Conservation (phyloP, 2,329 filamentous ascomycete species). For the Pseudopithomyces chartarum region DNA sequence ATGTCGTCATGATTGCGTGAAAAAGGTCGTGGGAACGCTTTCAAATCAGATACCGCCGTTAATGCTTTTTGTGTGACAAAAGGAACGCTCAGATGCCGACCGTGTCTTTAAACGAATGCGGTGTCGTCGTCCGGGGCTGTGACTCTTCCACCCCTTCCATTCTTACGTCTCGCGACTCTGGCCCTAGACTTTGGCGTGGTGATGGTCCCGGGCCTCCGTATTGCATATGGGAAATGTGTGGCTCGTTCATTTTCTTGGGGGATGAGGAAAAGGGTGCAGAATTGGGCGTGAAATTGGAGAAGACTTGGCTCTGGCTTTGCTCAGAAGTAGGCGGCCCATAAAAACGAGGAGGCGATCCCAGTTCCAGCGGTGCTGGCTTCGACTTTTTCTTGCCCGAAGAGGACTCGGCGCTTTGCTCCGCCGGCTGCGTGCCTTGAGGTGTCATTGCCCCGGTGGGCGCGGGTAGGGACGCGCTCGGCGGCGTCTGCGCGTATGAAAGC, state of each 20-base stretch:
- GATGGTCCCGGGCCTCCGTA: background rate
- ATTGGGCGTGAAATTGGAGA: slow-evolving; percentile 42
- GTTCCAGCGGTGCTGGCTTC: slow-evolving; percentile 39
- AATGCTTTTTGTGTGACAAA: slow-evolving; percentile 42
- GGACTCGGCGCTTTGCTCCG: slow-evolving; percentile 37
- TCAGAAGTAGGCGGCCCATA: slow-evolving; percentile 33
- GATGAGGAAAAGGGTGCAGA: slow-evolving; percentile 43
- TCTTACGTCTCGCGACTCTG: slow-evolving; percentile 27
- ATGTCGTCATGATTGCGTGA: slow-evolving; percentile 47
- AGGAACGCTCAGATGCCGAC: slow-evolving; percentile 49
- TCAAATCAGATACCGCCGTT: slow-evolving; percentile 46
- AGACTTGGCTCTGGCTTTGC: slow-evolving; percentile 31
- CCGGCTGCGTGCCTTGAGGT: slow-evolving; percentile 31
- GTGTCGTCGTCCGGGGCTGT: slow-evolving; percentile 46
- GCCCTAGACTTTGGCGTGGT: slow-evolving; percentile 1
- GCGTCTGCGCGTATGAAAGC: slow-evolving; percentile 31
- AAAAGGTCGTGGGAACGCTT: slow-evolving; percentile 45
- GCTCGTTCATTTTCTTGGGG: slow-evolving; percentile 32
- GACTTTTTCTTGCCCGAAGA: slow-evolving; percentile 44
- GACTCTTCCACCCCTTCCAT: slow-evolving; percentile 47
- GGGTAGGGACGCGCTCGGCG: slow-evolving; percentile 27
- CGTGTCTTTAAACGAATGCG: slow-evolving; percentile 50
- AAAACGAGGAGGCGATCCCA: slow-evolving; percentile 39
- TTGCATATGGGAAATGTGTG: background rate
- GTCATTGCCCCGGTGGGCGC: slow-evolving; percentile 27